These are phyloP conservation scores for Phytophthora syringae DNA, from an alignment of 352 stramenopile genomes.

Conservation along the genomic window DNA sequence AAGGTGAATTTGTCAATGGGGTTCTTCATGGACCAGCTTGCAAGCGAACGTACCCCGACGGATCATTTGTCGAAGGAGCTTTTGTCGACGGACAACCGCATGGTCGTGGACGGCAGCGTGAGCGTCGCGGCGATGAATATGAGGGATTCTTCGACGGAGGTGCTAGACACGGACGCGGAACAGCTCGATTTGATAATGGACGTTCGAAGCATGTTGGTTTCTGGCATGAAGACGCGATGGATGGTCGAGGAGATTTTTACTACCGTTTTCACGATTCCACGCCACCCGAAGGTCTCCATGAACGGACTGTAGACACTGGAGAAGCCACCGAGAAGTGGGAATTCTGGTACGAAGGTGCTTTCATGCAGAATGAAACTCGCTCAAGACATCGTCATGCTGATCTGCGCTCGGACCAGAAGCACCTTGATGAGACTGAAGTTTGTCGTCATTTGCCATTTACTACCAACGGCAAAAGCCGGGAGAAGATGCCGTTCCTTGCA, in stretches of 20 bases:
- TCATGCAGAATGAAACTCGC: constrained; percentile 63
- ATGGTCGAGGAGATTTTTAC: constrained; percentile 65
- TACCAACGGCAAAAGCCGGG: constrained; percentile 68
- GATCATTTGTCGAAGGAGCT: constrained; percentile 47
- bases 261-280: constrained; percentile 30
- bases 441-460: constrained; percentile 54
- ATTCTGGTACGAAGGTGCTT: constrained; percentile 81
- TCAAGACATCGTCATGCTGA: constrained; percentile 63
- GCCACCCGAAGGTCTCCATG: background rate
- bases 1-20: constrained; percentile 68
- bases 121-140: constrained; percentile 61
- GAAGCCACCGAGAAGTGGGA: constrained; percentile 44
- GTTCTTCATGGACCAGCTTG: constrained; percentile 59
- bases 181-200: constrained; percentile 42
- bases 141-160: constrained; percentile 69
- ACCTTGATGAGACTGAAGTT: constrained; percentile 18
- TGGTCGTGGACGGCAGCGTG: constrained; percentile 42
- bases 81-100: constrained; percentile 60
- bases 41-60: constrained; percentile 54
- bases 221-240: constrained; percentile 71
- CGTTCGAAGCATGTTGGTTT: constrained; percentile 63
- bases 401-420: constrained; percentile 29
- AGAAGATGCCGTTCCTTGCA: constrained; percentile 67
- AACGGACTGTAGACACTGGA: background rate
- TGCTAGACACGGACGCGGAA: constrained; percentile 50